A percentile compares a stretch with the other conserved stretches of the same genome.
Evolutionary conservation across 768 basidiomycete species (phyloP).

Genomic region (Strobilomyces confusus): DNA sequence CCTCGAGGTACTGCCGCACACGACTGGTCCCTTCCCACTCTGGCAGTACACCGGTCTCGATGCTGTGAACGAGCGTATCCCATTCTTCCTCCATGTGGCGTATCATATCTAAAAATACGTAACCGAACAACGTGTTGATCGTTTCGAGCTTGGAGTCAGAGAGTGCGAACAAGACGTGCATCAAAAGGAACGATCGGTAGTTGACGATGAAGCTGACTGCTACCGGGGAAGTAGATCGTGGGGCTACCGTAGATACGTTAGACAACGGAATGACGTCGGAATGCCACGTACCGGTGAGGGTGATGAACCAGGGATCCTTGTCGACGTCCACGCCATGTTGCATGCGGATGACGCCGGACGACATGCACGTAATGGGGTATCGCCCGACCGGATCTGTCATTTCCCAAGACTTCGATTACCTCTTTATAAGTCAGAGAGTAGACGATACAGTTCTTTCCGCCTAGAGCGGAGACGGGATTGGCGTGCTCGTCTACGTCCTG

Average conservation of each 20-base stretch:
- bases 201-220: constrained; percentile 19
- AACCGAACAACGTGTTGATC: constrained; percentile 14
- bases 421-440: constrained; percentile 16
- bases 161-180: constrained; percentile 22
- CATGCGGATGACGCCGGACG: constrained; percentile 19
- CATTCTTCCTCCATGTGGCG: constrained; percentile 20
- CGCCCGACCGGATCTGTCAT: neutral
- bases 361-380: constrained; percentile 11
- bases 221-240: constrained; percentile 14
- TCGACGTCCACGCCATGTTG: constrained; percentile 12
- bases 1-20: constrained; percentile 18
- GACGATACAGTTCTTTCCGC: constrained; percentile 22
- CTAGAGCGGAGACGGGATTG: constrained; percentile 8
- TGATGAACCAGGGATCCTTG: constrained; percentile 11
- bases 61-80: constrained; percentile 11
- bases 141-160: constrained; percentile 14
- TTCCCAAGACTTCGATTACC: constrained; percentile 4
- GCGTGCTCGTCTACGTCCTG: constrained; percentile 14
- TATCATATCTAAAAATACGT: constrained; percentile 21
- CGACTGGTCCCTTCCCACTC: constrained; percentile 16
- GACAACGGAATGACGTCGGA: neutral
- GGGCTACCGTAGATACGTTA: constrained; percentile 1
- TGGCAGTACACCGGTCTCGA: constrained; percentile 17
- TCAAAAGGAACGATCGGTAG: constrained; percentile 20
- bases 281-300: constrained; percentile 2